Base-by-base conservation (phyloP, 2,329 filamentous ascomycete genomes). In the Basipetospora chlamydospora region DNA sequence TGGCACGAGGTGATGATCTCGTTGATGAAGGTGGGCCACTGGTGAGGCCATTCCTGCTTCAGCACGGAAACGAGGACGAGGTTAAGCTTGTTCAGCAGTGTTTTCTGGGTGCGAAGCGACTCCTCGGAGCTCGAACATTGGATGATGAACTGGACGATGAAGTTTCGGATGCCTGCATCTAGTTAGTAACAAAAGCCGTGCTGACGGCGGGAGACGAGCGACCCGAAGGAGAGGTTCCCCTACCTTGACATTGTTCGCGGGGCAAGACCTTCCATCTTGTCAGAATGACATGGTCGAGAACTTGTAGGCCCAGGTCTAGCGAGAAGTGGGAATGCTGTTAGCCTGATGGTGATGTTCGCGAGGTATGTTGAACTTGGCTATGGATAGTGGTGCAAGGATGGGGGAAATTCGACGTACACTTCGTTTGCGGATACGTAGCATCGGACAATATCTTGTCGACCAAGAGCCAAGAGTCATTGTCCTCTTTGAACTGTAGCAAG, bases 1-100 rank as follows among this genome's bases (percentile, higher is more conserved):
- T 93, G 87, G 61, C 87, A 96, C 39, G 90, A 88, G 16, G 85
- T 81, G 49, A 98, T 86, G 59, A 98, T 98, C 66, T 98, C 90
- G 67, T 96, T 96, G 71, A 98, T 96, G 61, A 98, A 98, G 15
- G 86, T 94, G 9, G 92, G 90, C 90, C 92, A 98, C 67, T 98
- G 93, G 63, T 96, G 88, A 39, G 90, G 90, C 90, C 90, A 98
- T 61, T 98, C 90, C 63, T 98, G 90, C 70, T 98, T 98, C 53
- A 98, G 67, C 44, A 98, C 88, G 40, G 87, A 95, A 49, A 98
- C 85, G 44, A 98, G 80, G 40, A 96, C 88, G 50, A 98, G 73
- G 54, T 98, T 98, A 43, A 98, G 77, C 67, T 98, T 98, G 72
- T 96, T 96, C 53, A 98, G 68, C 41, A 98, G 75, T 23, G 87